Base-by-base conservation (phyloP, 257 asterid genomes). In the Solanum pennellii region DNA sequence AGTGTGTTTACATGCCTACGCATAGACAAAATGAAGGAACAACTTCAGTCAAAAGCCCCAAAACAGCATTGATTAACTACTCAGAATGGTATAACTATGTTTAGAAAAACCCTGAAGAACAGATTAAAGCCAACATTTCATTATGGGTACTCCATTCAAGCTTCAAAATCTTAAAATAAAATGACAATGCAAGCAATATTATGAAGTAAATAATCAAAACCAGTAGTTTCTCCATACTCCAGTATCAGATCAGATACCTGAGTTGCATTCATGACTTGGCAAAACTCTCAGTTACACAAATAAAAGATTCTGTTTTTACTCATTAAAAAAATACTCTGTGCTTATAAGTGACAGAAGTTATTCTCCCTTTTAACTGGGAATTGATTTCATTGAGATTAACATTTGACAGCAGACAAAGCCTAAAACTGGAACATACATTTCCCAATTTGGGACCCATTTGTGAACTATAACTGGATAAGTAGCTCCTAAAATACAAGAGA, bases 1-100 rank as follows among this genome's bases (percentile, higher is more conserved):
- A 96, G 92, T 20, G 98, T 92, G 88, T 88, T 97, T 91, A 97
- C 91, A 90, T 96, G 97, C 96, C 99, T 97, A 87, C 1, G 72
- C 49, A 86, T 66, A 72, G 37, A 42, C 79, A 45, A 39, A 20
- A 31, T n/a, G 49, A 75, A 35, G 59, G 7, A 5, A 18, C 20
- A 49, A 18, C 11, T 31, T 49, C 69, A 82, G 31, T 82, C 18
- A 47, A 82, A 82, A 76, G 13, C 13, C 83, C 27, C 33, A 41
- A 76, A 76, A 82, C 27, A 82, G 29, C 69, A n/a, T 82, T 29
- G 69, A 49, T 49, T 82, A 29, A 82, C 85, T 82, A 82, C 29
- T 82, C 44, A 10, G 42, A 80, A 8, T 45, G 65, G 15, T 27
- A 79, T 16, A 27, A 80, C 68, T 80, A 18, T 16, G 18, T 16